Percentiles rank a stretch among this genome's conserved stretches.
Evolutionary conservation across 2,329 filamentous ascomycete genomes (phyloP).

Genomic region (Lasiodiplodia theobromae): DNA sequence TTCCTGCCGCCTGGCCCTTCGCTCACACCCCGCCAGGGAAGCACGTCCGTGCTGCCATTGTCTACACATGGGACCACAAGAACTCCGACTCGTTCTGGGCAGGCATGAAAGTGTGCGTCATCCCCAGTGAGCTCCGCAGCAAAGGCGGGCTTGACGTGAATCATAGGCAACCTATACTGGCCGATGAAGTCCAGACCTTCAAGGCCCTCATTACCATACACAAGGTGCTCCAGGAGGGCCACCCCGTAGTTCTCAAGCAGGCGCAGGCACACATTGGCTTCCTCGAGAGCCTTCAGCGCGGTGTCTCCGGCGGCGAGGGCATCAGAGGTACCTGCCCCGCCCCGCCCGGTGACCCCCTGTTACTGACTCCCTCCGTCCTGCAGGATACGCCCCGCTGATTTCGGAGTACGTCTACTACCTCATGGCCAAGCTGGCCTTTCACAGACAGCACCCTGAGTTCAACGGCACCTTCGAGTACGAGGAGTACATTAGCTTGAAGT

Average conservation of each 20-base stretch:
- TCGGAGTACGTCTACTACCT: conserved; percentile 97
- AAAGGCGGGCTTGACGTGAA: conserved; percentile 26
- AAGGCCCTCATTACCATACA: conserved; percentile 97
- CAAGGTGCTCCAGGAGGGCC: conserved; percentile 96
- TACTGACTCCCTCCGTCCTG: conserved; percentile 6
- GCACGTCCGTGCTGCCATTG: conserved; percentile 97
- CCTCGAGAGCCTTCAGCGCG: conserved; percentile 90
- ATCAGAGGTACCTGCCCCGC: conserved; percentile 67
- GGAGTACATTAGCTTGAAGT: conserved; percentile 97
- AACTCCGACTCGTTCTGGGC: conserved; percentile 95
- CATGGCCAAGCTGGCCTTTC: conserved; percentile 93
- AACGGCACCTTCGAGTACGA: conserved; percentile 99
- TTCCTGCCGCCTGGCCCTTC: conserved; percentile 28
- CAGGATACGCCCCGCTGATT: conserved; percentile 86
- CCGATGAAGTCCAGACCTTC: conserved; percentile 98
- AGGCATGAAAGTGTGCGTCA: conserved; percentile 88
- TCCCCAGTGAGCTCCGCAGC: conserved; percentile 10
- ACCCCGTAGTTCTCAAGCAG: conserved; percentile 85
- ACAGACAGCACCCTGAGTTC: conserved; percentile 95
- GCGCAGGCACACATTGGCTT: conserved; percentile 87
- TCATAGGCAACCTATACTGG: conserved; percentile 88
- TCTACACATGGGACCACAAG: conserved; percentile 99
- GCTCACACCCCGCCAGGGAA: conserved; percentile 65
- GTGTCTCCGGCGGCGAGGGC: conserved; percentile 77
- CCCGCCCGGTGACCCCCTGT: conserved; percentile 1